Percentiles rank a stretch among this genome's conserved stretches.
phyloP scores from a whole-genome alignment of 805 yeast species.

The Lachancea sp. region DNA sequence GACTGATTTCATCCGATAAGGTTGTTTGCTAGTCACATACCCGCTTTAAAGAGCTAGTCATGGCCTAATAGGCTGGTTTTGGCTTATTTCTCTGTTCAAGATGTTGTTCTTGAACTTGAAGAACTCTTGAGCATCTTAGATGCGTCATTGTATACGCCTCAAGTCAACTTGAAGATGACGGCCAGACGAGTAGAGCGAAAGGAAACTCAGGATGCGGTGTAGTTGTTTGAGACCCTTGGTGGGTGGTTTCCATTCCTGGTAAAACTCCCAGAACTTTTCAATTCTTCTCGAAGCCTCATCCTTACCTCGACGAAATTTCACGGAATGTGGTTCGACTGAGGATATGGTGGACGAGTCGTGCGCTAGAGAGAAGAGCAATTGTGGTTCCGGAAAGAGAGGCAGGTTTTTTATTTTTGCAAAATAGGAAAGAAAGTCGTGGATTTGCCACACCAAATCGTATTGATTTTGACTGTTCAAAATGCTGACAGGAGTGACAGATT shows the following conservation, averaged over 20 bases:
- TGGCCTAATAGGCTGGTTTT: neutral
- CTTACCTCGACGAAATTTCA: slow-evolving; percentile 21
- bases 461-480: slow-evolving; percentile 30
- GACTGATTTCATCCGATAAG: neutral
- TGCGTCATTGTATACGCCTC: slow-evolving; percentile 1
- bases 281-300: slow-evolving; percentile 22
- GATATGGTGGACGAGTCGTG: slow-evolving; percentile 14
- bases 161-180: slow-evolving; percentile 1
- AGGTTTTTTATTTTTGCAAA: slow-evolving; percentile 32
- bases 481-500: slow-evolving; percentile 21
- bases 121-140: too few species aligned
- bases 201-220: slow-evolving; percentile 27
- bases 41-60: slow-evolving; percentile 5
- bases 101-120: too few species aligned
- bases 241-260: slow-evolving; percentile 31
- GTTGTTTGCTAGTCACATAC: neutral
- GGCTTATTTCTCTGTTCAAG: neutral
- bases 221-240: slow-evolving; percentile 29
- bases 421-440: slow-evolving; percentile 35
- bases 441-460: slow-evolving; percentile 38
- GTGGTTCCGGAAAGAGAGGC: slow-evolving; percentile 16
- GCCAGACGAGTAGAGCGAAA: slow-evolving; percentile 23
- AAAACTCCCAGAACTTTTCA: slow-evolving; percentile 24
- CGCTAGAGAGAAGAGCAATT: slow-evolving; percentile 5
- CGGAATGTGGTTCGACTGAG: slow-evolving; percentile 12